These are phyloP conservation scores for Coemansia sp. DNA, from an alignment of 192 early-diverging fungal species.

Conservation along the genomic window DNA sequence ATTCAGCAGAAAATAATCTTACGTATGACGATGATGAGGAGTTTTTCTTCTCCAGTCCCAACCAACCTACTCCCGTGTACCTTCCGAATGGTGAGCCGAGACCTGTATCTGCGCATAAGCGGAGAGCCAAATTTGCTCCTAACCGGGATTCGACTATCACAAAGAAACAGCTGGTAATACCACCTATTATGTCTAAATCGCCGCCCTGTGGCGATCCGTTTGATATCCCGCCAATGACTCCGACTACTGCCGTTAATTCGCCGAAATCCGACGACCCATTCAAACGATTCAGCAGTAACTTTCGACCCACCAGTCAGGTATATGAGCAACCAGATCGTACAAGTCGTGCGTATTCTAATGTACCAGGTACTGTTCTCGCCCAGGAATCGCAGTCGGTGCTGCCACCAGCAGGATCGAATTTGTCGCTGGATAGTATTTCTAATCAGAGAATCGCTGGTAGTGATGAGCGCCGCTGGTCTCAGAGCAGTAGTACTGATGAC, in stretches of 20 bases:
- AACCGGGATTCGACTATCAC: constrained; percentile 5
- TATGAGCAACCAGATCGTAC: neutral
- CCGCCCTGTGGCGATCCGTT: constrained; percentile 29
- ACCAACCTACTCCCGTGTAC: constrained; percentile 5
- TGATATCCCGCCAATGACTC: constrained; percentile 34
- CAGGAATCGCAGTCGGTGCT: constrained; percentile 21
- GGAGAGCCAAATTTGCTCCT: constrained; percentile 19
- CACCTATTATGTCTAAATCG: neutral
- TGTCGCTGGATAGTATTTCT: neutral
- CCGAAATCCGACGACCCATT: constrained; percentile 18
- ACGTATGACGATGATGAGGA: constrained; percentile 15
- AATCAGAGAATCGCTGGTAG: neutral
- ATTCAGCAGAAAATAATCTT: constrained; percentile 3
- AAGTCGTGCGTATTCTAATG: neutral
- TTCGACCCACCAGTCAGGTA: neutral
- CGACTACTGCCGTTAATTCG: constrained; percentile 21
- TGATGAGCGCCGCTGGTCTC: neutral
- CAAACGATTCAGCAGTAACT: constrained; percentile 11
- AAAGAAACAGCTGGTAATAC: neutral
- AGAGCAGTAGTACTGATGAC: neutral
- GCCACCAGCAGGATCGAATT: neutral
- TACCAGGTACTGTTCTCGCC: neutral
- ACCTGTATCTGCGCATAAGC: constrained; percentile 9
- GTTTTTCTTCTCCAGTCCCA: constrained; percentile 15
- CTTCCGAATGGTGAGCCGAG: constrained; percentile 37